These are phyloP conservation scores for Colletotrichum orchidophilum DNA, from an alignment of 2,329 filamentous ascomycete genomes.

Conservation along the genomic window DNA sequence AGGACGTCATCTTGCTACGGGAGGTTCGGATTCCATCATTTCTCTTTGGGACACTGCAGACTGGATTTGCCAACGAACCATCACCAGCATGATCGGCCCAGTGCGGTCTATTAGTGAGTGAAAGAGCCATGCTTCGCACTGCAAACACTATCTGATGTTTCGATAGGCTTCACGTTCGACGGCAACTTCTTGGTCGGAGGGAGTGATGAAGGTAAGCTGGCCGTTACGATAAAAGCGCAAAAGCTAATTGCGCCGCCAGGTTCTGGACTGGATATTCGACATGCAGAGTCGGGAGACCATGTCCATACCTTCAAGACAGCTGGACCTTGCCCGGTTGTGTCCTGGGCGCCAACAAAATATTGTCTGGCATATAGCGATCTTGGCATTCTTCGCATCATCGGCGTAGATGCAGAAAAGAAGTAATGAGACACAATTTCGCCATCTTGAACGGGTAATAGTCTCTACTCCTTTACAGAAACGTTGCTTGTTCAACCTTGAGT, in stretches of 20 bases:
- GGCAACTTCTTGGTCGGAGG: slow-evolving; percentile 79
- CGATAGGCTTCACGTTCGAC: slow-evolving; percentile 77
- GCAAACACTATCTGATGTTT: background rate
- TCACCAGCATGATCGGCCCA: slow-evolving; percentile 74
- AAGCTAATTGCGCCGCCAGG: slow-evolving; percentile 46
- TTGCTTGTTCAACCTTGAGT: no score
- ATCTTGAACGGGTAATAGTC: background rate
- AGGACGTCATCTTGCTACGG: slow-evolving; percentile 77
- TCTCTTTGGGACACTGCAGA: slow-evolving; percentile 81
- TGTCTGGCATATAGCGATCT: slow-evolving; percentile 78
- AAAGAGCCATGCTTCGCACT: background rate
- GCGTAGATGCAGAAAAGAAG: slow-evolving; percentile 61
- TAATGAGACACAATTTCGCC: slow-evolving; percentile 27
- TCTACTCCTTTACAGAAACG: background rate
- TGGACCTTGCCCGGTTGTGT: slow-evolving; percentile 71
- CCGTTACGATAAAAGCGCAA: background rate
- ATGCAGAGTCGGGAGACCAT: slow-evolving; percentile 78
- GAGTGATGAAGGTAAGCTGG: slow-evolving; percentile 71
- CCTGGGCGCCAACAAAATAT: slow-evolving; percentile 81
- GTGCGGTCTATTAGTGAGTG: slow-evolving; percentile 73
- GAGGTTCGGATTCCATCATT: slow-evolving; percentile 79
- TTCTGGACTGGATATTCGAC: slow-evolving; percentile 73
- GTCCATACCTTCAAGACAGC: slow-evolving; percentile 77
- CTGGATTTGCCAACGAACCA: slow-evolving; percentile 79
- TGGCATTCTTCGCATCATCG: slow-evolving; percentile 75